A percentile compares a stretch with the other conserved stretches of the same genome.
These are phyloP conservation scores for Postia placenta DNA, from an alignment of 768 basidiomycete genomes.

Conservation along the genomic window DNA sequence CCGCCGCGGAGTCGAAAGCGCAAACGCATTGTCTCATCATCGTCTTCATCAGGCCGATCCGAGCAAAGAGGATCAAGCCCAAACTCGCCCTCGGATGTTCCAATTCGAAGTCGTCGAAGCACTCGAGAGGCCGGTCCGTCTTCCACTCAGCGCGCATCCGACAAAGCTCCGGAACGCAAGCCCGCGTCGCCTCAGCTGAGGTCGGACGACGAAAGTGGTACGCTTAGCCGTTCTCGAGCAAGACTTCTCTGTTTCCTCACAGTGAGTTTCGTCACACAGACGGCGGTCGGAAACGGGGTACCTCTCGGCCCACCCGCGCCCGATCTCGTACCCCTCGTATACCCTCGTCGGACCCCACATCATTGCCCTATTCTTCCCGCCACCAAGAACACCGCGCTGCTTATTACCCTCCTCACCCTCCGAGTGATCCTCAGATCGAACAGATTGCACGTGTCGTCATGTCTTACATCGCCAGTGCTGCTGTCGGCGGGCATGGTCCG, in stretches of 20 bases:
- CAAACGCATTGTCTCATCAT: constrained; percentile 10
- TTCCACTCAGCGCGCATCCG: background rate
- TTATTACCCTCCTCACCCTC: constrained; percentile 1
- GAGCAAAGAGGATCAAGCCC: background rate
- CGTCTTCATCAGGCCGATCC: constrained; percentile 1
- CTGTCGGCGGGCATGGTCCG: constrained; percentile 18
- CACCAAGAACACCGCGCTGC: background rate
- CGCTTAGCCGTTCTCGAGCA: background rate
- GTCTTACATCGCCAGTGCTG: constrained; percentile 32
- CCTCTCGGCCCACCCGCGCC: background rate
- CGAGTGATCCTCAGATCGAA: constrained; percentile 23
- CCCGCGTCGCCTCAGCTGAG: background rate
- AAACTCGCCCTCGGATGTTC: background rate
- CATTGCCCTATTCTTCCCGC: constrained; percentile 4
- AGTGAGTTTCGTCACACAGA: background rate
- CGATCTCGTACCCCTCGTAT: constrained; percentile 1
- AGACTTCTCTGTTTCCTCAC: background rate
- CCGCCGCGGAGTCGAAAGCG: constrained; percentile 6
- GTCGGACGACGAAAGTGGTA: constrained; percentile 10
- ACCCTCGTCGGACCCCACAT: constrained; percentile 1
- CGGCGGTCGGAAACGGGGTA: background rate
- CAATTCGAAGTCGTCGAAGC: background rate
- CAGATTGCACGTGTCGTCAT: constrained; percentile 34
- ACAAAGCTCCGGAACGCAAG: background rate
- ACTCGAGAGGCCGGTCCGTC: background rate